A percentile compares a stretch with the other conserved stretches of the same genome.
phyloP scores from a whole-genome alignment of 2,329 filamentous ascomycete genomes.

The Sclerotinia trifoliorum region DNA sequence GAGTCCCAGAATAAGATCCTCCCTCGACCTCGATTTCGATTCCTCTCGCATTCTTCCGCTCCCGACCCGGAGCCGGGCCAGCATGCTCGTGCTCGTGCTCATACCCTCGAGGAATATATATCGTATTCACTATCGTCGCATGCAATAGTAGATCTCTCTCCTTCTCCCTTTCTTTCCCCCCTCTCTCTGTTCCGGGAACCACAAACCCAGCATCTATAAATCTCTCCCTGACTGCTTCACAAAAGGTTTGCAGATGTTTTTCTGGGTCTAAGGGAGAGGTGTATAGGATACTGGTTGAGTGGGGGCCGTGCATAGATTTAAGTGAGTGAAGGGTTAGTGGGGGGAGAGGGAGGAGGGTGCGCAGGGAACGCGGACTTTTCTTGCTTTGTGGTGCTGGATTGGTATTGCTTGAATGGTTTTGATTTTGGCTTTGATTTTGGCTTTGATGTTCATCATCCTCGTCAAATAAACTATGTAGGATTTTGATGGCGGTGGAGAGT shows the following conservation, averaged over 20 bases:
- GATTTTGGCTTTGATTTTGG: too few species aligned
- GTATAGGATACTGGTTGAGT: constrained; percentile 62
- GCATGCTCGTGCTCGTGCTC: constrained; percentile 26
- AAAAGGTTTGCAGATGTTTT: constrained; percentile 55
- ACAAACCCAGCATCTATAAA: constrained; percentile 60
- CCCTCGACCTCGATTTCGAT: neutral
- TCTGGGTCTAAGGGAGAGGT: constrained; percentile 55
- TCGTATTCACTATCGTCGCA: constrained; percentile 82
- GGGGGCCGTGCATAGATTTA: constrained; percentile 58
- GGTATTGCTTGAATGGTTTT: too few species aligned
- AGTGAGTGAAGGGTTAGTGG: constrained; percentile 39
- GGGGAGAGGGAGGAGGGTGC: neutral
- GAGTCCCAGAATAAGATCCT: too few species aligned
- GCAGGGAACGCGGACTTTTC: too few species aligned
- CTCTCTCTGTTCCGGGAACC: constrained; percentile 49
- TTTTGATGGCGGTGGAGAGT: constrained; percentile 8
- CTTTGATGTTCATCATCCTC: too few species aligned
- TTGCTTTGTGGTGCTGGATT: too few species aligned
- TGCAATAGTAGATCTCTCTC: constrained; percentile 73
- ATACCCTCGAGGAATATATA: constrained; percentile 56
- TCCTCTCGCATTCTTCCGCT: neutral
- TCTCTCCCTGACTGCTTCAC: constrained; percentile 50
- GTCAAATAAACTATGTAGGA: constrained; percentile 39
- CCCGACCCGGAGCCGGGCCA: too few species aligned
- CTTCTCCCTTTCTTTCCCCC: too few species aligned